phyloP scores from a whole-genome alignment of 768 basidiomycete species.

The Xerocomellus amylosporus region DNA sequence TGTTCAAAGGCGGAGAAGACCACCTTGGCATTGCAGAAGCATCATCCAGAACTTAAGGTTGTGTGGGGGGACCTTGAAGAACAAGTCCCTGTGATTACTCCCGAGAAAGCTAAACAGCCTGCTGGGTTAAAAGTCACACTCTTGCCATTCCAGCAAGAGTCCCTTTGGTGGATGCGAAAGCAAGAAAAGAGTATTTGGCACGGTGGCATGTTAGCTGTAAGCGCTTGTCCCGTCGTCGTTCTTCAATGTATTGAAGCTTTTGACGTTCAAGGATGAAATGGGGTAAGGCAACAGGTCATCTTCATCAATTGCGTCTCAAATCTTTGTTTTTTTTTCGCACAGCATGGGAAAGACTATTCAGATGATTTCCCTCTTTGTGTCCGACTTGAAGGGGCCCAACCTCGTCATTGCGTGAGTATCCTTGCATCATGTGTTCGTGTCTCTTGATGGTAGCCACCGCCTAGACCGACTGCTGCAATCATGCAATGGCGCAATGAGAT shows the following conservation, averaged over 20 bases:
- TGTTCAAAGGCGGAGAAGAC: constrained; percentile 68
- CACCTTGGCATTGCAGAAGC: constrained; percentile 54
- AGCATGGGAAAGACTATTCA: constrained; percentile 98
- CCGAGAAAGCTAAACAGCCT: constrained; percentile 76
- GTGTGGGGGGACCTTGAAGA: constrained; percentile 87
- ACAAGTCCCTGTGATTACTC: constrained; percentile 56
- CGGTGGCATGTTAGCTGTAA: constrained; percentile 89
- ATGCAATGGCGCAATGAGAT: constrained; percentile 96
- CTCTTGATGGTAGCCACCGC: not conserved
- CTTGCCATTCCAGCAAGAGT: constrained; percentile 94
- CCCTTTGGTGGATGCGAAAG: constrained; percentile 92
- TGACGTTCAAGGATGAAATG: constrained; percentile 71
- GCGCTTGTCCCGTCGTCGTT: constrained; percentile 24
- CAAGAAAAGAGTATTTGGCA: constrained; percentile 87
- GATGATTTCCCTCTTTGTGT: constrained; percentile 85
- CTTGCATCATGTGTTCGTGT: not conserved
- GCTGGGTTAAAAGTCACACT: constrained; percentile 78
- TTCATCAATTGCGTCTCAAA: constrained; percentile 4
- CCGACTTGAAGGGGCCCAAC: constrained; percentile 76
- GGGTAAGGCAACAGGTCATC: constrained; percentile 50
- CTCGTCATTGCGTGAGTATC: constrained; percentile 84
- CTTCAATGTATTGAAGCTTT: constrained; percentile 7
- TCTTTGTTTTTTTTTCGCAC: constrained; percentile 11
- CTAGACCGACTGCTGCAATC: constrained; percentile 50
- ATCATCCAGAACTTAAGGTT: constrained; percentile 78